Evolutionary conservation across 1,284 basidiomycete genomes (phyloP).

Genomic region (Hortiboletus rubellus): DNA sequence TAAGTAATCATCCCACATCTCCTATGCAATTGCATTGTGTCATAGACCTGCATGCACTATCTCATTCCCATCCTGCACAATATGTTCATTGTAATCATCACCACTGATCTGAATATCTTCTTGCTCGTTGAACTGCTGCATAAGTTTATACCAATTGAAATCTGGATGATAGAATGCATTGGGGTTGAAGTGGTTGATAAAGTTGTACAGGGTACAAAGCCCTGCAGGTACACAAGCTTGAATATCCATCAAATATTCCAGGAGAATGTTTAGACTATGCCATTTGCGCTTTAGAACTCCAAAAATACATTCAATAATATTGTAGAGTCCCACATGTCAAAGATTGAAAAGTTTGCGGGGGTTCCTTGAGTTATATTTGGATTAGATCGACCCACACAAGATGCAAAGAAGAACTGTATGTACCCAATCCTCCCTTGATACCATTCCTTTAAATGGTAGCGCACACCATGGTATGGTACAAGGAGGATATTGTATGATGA

Average conservation of each 20-base stretch:
- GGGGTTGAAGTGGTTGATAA: neutral
- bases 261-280: neutral
- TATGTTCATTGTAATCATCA: too few relatives aligned
- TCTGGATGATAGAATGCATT: too few relatives aligned
- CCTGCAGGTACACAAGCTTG: neutral
- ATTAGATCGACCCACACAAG: too few relatives aligned
- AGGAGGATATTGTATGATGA: too few relatives aligned
- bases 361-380: neutral
- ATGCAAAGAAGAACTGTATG: too few relatives aligned
- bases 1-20: too few relatives aligned
- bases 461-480: neutral
- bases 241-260: neutral
- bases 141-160: too few relatives aligned
- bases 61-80: too few relatives aligned
- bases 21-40: too few relatives aligned
- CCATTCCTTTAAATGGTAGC: constrained; percentile 3
- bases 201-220: neutral
- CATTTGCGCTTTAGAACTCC: neutral
- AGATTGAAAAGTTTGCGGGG: neutral
- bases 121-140: too few relatives aligned
- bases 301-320: neutral
- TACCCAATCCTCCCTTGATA: neutral
- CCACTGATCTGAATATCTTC: too few relatives aligned
- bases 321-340: neutral
- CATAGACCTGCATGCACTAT: too few relatives aligned